Evolutionary conservation across 345 rosid species (phyloP), one percentile per base, ranked within the genome.

Genomic region (Heritiera fomes): DNA sequence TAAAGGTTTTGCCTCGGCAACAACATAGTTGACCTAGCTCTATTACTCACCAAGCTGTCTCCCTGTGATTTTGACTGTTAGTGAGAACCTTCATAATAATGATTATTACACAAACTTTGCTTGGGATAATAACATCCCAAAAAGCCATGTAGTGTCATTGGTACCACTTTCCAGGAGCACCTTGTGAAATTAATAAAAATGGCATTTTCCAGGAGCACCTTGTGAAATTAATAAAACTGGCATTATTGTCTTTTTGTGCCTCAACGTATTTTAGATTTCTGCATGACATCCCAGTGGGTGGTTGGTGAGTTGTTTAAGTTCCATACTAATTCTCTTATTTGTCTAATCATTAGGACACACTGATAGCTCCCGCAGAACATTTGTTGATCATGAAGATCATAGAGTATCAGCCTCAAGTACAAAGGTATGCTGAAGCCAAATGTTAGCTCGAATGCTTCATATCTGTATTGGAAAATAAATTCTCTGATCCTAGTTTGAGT

Each of bases 381-480:
- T 75, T 73, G 84, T 77, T 74, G 87, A 88, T 76, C 93, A 87
- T 64, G 94, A 87, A 76, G 92, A 79, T 83, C 71, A 83, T 74
- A 80, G 83, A 73, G 78, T 75, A 59, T 78, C 82, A 11, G 70
- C 69, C 75, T 76, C 85, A 75, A 66, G 73, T 85, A 40, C 88
- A 59, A 91, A 86, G 99, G 97, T 95, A 75, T 83, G 90, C 80
- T 50, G 46, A 65, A 74, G 50, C 55, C 47, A 71, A 53, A 41
- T 67, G 43, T 56, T 76, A 53, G 71, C 4, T 81, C 58, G 28
- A 67, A 69, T 46, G 71, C 61, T 66, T 73, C 41, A 30, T 28
- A 46, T 53, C 9, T 70, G 55, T 69, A 76, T 75, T 82, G 77
- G 40, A 17, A n/a, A 23, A 20, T 73, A 75, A 60, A 75, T 73